Evolutionary conservation across 2,329 filamentous ascomycete species (phyloP).

Genomic region (Colletotrichum sp.): DNA sequence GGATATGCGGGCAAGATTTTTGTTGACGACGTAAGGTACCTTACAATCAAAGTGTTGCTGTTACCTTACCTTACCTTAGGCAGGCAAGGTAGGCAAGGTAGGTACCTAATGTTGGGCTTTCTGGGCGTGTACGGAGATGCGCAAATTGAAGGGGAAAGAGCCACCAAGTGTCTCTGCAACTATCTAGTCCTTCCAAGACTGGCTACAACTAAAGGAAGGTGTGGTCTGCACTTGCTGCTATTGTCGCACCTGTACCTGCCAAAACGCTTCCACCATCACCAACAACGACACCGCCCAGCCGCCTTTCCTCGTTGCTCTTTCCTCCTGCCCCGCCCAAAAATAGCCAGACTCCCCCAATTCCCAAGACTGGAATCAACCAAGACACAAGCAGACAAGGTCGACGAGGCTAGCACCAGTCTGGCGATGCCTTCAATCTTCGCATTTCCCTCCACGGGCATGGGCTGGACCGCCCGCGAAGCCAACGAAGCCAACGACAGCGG

Average conservation of each 20-base stretch:
- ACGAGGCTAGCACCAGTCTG: not conserved
- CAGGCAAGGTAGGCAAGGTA: not conserved
- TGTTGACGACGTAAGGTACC: not conserved
- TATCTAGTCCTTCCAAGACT: not conserved
- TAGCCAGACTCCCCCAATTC: not conserved
- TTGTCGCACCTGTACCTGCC: not conserved
- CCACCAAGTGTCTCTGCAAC: not conserved
- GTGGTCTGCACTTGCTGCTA: not conserved
- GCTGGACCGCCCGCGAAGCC: not conserved
- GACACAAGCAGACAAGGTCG: constrained; percentile 8
- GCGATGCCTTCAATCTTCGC: not conserved
- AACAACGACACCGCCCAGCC: not conserved
- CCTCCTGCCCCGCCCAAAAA: not conserved
- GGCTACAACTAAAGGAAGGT: not conserved
- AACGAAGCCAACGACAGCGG: not conserved
- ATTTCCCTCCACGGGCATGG: not conserved
- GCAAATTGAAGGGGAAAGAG: not conserved
- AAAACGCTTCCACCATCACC: not conserved
- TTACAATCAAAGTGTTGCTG: not conserved
- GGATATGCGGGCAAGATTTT: not conserved
- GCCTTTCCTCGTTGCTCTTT: constrained; percentile 8
- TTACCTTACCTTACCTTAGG: not conserved
- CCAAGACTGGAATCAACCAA: constrained; percentile 4
- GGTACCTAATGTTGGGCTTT: not conserved
- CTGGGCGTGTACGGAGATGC: not conserved